A percentile compares a stretch with the other conserved stretches of the same genome.
Conservation (phyloP, 2,329 filamentous ascomycete genomes). For the Amphichorda felina region DNA sequence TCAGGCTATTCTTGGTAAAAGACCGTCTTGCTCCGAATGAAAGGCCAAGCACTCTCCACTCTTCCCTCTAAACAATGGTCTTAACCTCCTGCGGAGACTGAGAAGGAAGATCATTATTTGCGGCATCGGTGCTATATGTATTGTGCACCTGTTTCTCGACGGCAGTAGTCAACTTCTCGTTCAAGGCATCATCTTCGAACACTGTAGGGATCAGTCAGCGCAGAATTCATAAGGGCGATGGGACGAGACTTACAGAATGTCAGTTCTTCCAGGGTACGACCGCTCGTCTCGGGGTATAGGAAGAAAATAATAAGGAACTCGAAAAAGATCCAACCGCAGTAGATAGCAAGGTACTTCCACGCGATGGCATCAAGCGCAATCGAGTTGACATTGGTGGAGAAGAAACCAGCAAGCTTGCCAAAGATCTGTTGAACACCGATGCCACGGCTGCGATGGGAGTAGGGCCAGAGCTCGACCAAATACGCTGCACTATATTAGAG, state of each 20-base stretch:
- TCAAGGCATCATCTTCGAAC: background rate
- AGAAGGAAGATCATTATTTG: background rate
- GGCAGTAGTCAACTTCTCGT: background rate
- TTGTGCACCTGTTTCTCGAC: no score
- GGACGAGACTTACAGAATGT: constrained; percentile 14
- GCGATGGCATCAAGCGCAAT: constrained; percentile 18
- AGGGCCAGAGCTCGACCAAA: constrained; percentile 32
- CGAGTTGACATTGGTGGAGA: constrained; percentile 35
- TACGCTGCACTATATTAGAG: constrained; percentile 10
- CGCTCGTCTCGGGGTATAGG: constrained; percentile 30
- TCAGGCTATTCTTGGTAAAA: no score
- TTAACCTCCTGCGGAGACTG: no score
- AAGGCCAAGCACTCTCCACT: no score
- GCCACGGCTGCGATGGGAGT: constrained; percentile 42
- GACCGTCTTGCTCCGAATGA: no score
- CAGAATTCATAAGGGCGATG: background rate
- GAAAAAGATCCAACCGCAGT: constrained; percentile 13
- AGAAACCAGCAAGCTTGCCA: constrained; percentile 23
- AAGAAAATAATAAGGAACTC: constrained; percentile 21
- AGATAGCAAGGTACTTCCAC: constrained; percentile 22
- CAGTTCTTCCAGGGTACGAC: constrained; percentile 45
- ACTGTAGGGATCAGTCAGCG: background rate
- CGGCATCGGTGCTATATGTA: background rate
- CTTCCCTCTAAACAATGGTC: no score
- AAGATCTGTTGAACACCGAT: constrained; percentile 42